Conservation (phyloP, 352 stramenopile species). For the Pythium scleroteichum region DNA sequence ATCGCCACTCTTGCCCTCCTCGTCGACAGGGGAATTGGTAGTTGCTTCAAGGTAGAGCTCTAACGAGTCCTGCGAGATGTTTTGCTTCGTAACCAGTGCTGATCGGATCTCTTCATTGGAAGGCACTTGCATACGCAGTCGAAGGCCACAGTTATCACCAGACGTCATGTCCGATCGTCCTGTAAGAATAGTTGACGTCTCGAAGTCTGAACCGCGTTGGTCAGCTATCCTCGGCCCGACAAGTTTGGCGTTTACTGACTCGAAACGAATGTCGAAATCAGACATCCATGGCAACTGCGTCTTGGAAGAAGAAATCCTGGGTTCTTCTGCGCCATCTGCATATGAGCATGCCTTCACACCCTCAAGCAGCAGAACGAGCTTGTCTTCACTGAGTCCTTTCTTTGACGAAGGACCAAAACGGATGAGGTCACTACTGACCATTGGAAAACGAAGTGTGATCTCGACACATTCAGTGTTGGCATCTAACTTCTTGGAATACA, state of each 20-base stretch:
- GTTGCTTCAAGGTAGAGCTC: conserved; percentile 37
- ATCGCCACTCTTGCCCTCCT: conserved; percentile 55
- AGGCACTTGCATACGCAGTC: conserved; percentile 29
- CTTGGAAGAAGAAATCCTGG: conserved; percentile 1
- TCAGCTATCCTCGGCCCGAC: conserved; percentile 54
- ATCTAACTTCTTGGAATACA: conserved; percentile 59
- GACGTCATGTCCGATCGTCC: conserved; percentile 24
- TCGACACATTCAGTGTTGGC: conserved; percentile 73
- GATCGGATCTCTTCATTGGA: conserved; percentile 26
- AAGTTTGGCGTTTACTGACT: conserved; percentile 46
- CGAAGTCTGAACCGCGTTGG: conserved; percentile 44
- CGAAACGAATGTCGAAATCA: conserved; percentile 66
- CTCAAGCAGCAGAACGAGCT: conserved; percentile 68
- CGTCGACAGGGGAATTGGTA: conserved; percentile 31
- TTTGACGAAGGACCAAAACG: conserved; percentile 78
- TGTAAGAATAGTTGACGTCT: conserved; percentile 36
- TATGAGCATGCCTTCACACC: conserved; percentile 53
- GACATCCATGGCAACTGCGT: conserved; percentile 56
- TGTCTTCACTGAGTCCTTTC: conserved; percentile 82
- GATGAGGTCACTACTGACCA: conserved; percentile 83
- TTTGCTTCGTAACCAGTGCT: conserved; percentile 46
- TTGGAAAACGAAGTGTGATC: conserved; percentile 76
- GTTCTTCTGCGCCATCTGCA: conserved; percentile 4
- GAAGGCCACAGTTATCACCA: conserved; percentile 26
- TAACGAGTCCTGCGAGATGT: conserved; percentile 67